Conservation (phyloP, 495 filamentous ascomycete genomes). For the Aspergillus coremiiformis region DNA sequence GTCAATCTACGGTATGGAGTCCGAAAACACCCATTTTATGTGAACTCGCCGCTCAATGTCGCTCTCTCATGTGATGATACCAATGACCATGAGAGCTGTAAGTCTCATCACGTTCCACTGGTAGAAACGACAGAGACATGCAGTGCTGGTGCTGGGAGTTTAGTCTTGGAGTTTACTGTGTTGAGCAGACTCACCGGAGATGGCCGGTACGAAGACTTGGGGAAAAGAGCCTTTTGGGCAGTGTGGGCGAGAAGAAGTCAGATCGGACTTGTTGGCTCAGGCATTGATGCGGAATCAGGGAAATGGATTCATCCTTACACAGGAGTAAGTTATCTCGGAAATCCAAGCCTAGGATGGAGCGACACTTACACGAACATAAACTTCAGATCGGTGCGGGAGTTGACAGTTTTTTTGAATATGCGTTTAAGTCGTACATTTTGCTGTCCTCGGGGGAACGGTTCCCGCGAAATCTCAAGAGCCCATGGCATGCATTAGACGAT, state of each 20-base stretch:
- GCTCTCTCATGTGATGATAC: constrained; percentile 19
- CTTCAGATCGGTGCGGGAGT: constrained; percentile 78
- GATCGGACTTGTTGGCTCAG: constrained; percentile 82
- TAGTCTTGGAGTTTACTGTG: constrained; percentile 87
- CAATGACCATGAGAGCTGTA: constrained; percentile 24
- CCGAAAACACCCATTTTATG: constrained; percentile 60
- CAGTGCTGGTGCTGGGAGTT: constrained; percentile 88
- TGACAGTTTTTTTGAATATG: constrained; percentile 98
- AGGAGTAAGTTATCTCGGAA: constrained; percentile 43
- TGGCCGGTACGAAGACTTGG: constrained; percentile 74
- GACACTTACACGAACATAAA: not conserved
- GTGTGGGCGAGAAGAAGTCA: constrained; percentile 82
- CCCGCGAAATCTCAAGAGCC: constrained; percentile 25
- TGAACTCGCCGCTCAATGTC: constrained; percentile 63
- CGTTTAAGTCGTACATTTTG: constrained; percentile 84
- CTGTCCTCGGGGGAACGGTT: constrained; percentile 56
- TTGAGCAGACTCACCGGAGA: constrained; percentile 86
- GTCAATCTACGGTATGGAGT: constrained; percentile 91
- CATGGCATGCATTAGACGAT: constrained; percentile 33
- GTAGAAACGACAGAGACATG: constrained; percentile 90
- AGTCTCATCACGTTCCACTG: constrained; percentile 25
- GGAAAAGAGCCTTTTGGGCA: constrained; percentile 89
- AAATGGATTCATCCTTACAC: constrained; percentile 82
- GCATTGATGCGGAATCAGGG: constrained; percentile 86
- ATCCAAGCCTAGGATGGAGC: not conserved